A percentile compares a stretch with the other conserved stretches of the same genome.
These are phyloP conservation scores for Cokeromyces recurvatus DNA, from an alignment of 371 early-diverging fungal genomes.

Conservation along the genomic window DNA sequence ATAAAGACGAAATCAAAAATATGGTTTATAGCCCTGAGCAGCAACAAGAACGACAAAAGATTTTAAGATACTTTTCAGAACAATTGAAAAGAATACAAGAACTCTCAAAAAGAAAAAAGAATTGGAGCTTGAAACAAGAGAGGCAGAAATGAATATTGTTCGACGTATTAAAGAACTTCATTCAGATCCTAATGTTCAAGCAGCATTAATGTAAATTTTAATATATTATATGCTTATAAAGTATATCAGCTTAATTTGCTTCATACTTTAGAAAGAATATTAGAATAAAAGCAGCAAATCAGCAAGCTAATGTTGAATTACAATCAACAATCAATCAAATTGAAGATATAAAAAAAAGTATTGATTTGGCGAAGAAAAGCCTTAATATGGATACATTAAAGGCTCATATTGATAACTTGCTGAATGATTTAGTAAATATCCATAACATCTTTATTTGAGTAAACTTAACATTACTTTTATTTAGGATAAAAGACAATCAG, in stretches of 20 bases:
- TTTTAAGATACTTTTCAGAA: not conserved
- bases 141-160: slow-evolving; percentile 1
- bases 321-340: not conserved
- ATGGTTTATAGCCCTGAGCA: not conserved
- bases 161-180: slow-evolving; percentile 5
- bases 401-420: not conserved
- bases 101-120: not conserved
- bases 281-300: slow-evolving; percentile 10
- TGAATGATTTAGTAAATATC: too few species aligned
- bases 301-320: slow-evolving; percentile 13
- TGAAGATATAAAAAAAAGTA: not conserved
- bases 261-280: slow-evolving; percentile 11
- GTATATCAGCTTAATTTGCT: not conserved
- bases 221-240: not conserved
- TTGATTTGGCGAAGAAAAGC: not conserved
- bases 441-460: too few species aligned
- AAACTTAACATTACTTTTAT: too few species aligned
- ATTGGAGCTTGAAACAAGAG: slow-evolving; percentile 2
- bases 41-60: too few species aligned
- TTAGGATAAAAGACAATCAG: too few species aligned
- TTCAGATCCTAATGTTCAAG: slow-evolving; percentile 4
- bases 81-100: not conserved
- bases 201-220: slow-evolving; percentile 1
- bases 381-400: not conserved
- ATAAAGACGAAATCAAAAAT: too few species aligned